Evolutionary conservation across 2,329 filamentous ascomycete species (phyloP).

Genomic region (Trichoderma polysporum): DNA sequence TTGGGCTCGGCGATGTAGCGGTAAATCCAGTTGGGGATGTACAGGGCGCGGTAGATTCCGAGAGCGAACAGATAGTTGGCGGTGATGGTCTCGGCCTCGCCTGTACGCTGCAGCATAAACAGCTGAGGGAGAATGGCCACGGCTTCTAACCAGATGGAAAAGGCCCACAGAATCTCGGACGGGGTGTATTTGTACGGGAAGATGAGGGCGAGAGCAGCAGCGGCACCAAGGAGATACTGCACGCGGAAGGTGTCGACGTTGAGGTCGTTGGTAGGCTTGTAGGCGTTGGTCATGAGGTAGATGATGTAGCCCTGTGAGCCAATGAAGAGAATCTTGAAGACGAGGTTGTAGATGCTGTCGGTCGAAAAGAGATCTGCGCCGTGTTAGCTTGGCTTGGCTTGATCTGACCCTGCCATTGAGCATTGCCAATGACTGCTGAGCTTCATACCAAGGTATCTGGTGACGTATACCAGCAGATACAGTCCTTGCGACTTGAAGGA

Average conservation of each 20-base stretch:
- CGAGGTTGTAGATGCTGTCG: conserved; percentile 81
- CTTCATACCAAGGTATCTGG: conserved; percentile 78
- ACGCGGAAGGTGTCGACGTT: conserved; percentile 97
- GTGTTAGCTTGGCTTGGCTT: not conserved
- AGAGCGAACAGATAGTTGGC: conserved; percentile 96
- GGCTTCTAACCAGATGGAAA: conserved; percentile 96
- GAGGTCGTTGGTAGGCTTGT: conserved; percentile 95
- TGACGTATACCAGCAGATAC: conserved; percentile 91
- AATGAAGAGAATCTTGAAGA: conserved; percentile 97
- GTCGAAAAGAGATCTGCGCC: conserved; percentile 78
- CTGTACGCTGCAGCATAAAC: conserved; percentile 96
- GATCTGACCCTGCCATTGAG: not conserved
- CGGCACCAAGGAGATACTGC: conserved; percentile 84
- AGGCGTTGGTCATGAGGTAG: conserved; percentile 96
- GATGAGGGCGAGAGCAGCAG: conserved; percentile 73
- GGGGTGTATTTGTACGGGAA: conserved; percentile 83
- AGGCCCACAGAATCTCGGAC: conserved; percentile 91
- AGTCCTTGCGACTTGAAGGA: conserved; percentile 98
- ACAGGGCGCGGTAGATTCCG: conserved; percentile 85
- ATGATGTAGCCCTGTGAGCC: conserved; percentile 86
- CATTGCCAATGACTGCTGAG: not conserved
- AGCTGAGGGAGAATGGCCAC: conserved; percentile 96
- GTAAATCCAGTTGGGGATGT: conserved; percentile 99
- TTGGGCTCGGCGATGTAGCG: conserved; percentile 74
- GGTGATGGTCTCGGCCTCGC: conserved; percentile 98